A percentile compares a stretch with the other conserved stretches of the same genome.
These are phyloP conservation scores for Hyaloperonospora brassicae DNA, from an alignment of 352 stramenopile genomes.

Conservation along the genomic window DNA sequence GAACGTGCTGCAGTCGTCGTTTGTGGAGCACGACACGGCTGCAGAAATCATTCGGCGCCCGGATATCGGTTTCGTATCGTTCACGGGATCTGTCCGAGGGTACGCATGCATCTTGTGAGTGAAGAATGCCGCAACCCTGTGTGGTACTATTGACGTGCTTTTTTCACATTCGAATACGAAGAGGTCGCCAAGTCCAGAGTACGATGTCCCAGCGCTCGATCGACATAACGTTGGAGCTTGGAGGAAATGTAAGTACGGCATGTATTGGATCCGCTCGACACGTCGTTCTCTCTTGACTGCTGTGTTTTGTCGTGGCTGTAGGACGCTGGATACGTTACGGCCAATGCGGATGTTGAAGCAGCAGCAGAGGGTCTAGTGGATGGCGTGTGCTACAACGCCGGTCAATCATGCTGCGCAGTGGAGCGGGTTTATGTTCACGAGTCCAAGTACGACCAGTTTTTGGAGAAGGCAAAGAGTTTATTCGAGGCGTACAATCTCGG, in stretches of 20 bases:
- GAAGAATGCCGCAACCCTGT: neutral
- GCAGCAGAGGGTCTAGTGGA: slow-evolving; percentile 70
- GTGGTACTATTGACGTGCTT: slow-evolving; percentile 1
- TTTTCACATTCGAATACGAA: slow-evolving; percentile 16
- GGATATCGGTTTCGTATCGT: slow-evolving; percentile 72
- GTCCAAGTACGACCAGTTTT: slow-evolving; percentile 69
- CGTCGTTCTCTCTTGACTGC: slow-evolving; percentile 4
- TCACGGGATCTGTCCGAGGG: slow-evolving; percentile 75
- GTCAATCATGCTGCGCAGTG: slow-evolving; percentile 77
- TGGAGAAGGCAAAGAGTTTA: slow-evolving; percentile 51
- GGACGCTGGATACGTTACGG: slow-evolving; percentile 69
- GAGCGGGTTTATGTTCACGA: slow-evolving; percentile 84
- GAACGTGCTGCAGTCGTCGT: slow-evolving; percentile 55
- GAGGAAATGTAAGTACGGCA: slow-evolving; percentile 48
- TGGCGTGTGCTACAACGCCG: slow-evolving; percentile 77
- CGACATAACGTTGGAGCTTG: slow-evolving; percentile 74
- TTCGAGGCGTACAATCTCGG: slow-evolving; percentile 62
- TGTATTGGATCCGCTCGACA: neutral
- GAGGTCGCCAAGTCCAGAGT: slow-evolving; percentile 59
- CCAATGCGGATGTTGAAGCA: slow-evolving; percentile 52
- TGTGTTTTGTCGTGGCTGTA: slow-evolving; percentile 14
- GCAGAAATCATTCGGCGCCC: slow-evolving; percentile 59
- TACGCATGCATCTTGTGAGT: slow-evolving; percentile 15
- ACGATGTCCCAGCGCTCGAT: slow-evolving; percentile 57
- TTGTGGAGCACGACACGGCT: slow-evolving; percentile 57